phyloP scores from a whole-genome alignment of 2,329 filamentous ascomycete genomes.

The Scedosporium apiospermum region DNA sequence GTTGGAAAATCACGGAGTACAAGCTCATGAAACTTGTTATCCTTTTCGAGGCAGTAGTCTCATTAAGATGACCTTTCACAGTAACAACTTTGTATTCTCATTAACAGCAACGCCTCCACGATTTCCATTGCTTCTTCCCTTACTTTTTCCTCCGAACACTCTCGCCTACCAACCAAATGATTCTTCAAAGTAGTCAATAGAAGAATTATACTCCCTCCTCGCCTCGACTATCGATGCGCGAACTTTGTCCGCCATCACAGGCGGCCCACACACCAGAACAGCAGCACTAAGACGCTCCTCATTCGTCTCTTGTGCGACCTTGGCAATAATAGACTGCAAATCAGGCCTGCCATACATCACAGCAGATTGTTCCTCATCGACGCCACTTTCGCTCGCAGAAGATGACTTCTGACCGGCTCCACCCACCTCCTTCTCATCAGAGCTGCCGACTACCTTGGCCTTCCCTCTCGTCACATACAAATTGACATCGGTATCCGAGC shows the following conservation, averaged over 20 bases:
- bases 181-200: background rate
- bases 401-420: too few relatives aligned
- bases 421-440: background rate
- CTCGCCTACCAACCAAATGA: background rate
- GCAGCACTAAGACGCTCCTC: background rate
- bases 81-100: too few relatives aligned
- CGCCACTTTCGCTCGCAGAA: background rate
- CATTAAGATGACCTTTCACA: too few relatives aligned
- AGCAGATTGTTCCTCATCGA: background rate
- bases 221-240: background rate
- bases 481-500: background rate
- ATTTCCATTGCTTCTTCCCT: too few relatives aligned
- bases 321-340: background rate
- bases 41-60: too few relatives aligned
- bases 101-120: too few relatives aligned
- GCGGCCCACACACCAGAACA: background rate
- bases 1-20: too few relatives aligned
- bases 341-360: background rate
- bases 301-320: background rate
- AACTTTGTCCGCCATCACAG: background rate
- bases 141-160: too few relatives aligned
- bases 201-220: background rate
- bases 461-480: background rate
- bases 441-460: background rate
- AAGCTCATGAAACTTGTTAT: too few relatives aligned